Conservation (phyloP, 164 flowering plant genomes). For the Houttuynia cordata region DNA sequence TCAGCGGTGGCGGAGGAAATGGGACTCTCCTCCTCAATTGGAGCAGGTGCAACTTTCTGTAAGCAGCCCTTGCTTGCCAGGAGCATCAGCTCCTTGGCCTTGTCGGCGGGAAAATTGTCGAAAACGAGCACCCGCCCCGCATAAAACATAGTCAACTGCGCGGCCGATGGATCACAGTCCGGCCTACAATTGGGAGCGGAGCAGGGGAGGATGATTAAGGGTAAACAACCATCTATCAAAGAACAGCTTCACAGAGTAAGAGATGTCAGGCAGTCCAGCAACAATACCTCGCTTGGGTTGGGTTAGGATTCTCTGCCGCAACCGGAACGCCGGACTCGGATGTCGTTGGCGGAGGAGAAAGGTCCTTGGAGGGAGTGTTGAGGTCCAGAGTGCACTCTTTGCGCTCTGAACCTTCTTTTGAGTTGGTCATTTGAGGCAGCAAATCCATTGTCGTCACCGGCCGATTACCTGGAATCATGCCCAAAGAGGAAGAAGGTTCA, state of each 20-base stretch:
- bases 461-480: slow-evolving; percentile 16
- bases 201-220: too few species aligned
- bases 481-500: background rate
- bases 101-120: slow-evolving; percentile 43
- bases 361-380: slow-evolving; percentile 5
- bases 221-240: too few species aligned
- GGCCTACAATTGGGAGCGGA: background rate
- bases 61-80: slow-evolving; percentile 31
- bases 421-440: slow-evolving; percentile 18
- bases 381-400: background rate
- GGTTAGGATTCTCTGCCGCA: background rate
- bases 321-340: background rate
- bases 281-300: too few species aligned
- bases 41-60: slow-evolving; percentile 4
- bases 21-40: too few species aligned
- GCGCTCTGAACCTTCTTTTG: slow-evolving; percentile 1
- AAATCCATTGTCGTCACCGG: slow-evolving; percentile 26
- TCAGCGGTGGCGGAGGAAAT: slow-evolving; percentile 1
- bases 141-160: slow-evolving; percentile 66
- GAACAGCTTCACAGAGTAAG: too few species aligned
- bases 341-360: background rate
- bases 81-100: slow-evolving; percentile 41
- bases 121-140: slow-evolving; percentile 47
- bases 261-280: too few species aligned
- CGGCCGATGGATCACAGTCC: background rate